Evolutionary conservation across 129 eudicot species (phyloP), one percentile per base, ranked within the genome.

Genomic region (Saussurea involucrata): DNA sequence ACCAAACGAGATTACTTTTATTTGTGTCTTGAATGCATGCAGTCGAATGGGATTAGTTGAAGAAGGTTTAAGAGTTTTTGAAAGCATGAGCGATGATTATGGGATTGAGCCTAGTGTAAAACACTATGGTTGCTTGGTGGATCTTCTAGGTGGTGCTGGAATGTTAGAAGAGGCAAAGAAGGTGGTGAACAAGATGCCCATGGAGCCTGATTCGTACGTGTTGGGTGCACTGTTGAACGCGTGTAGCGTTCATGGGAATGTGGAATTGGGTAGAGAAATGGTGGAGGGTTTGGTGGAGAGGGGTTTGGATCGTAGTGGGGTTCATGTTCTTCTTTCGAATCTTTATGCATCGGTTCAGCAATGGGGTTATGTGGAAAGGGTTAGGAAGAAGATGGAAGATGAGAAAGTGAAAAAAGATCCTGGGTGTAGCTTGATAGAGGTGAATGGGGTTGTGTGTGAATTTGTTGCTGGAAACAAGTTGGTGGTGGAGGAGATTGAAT

Each of bases 81-180:
- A 82, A 69, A 83, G 81, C 76, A 90, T 92, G 93, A 83, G 21
- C 0, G 24, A 46, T 18, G 80, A 17, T 64, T 88, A 90, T 27
- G 87, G 94, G 74, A 81, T 92, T 28, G 74, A 76, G 55, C 92
- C 96, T 8, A 76, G 78, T 63, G 79, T 84, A 7, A 34, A 90
- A 22, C 98, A 92, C 24, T 90, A 88, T 63, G 96, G 94, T 18
- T 90, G 96, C 71, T 76, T 93, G 82, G 90, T 90, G 2, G 96
- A 90, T 77, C 92, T 93, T 36, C 63, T 88, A 3, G 95, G 92
- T 20, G 74, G 96, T 18, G 86, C 90, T 0, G 96, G 96, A 32
- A 42, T 83, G 88, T 37, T 93, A 33, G 88, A 88, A 32, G 83
- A 85, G 22, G 96, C 96, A 8, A 83, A 75, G 44, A 64, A 84